Conservation (phyloP, 2,329 filamentous ascomycete genomes). For the Colletotrichum falcatum region DNA sequence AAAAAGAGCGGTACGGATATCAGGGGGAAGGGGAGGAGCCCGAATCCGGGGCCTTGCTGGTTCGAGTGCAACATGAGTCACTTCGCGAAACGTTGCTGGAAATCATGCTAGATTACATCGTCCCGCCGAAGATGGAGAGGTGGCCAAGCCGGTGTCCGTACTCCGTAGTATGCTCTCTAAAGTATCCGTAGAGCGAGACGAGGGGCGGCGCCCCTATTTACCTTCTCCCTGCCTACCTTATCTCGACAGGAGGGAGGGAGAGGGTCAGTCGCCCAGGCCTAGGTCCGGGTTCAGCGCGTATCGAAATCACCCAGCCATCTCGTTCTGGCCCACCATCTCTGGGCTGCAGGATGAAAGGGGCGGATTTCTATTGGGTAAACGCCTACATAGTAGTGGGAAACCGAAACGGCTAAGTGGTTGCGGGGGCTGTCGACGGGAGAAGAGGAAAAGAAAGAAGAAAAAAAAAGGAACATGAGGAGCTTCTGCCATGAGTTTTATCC, state of each 20-base stretch:
- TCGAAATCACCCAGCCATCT: slow-evolving; percentile 41
- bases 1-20: not conserved
- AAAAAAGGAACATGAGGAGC: not conserved
- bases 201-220: not conserved
- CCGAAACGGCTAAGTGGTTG: not conserved
- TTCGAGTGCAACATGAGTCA: slow-evolving; percentile 17
- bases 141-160: not conserved
- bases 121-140: slow-evolving; percentile 6
- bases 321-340: slow-evolving; percentile 18
- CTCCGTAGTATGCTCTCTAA: not conserved
- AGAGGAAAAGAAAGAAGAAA: not conserved
- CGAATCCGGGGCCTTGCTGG: not conserved
- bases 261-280: slow-evolving; percentile 6
- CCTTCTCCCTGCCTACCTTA: slow-evolving; percentile 27
- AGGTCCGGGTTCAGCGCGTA: slow-evolving; percentile 34
- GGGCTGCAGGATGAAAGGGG: not conserved
- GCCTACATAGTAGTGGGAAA: not conserved
- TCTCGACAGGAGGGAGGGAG: slow-evolving; percentile 5
- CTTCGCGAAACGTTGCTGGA: slow-evolving; percentile 1
- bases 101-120: slow-evolving; percentile 1
- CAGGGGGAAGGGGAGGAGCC: not conserved
- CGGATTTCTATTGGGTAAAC: slow-evolving; percentile 18
- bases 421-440: not conserved
- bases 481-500: not conserved
- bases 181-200: not conserved